Evolutionary conservation across 2,329 filamentous ascomycete genomes (phyloP).

Genomic region (Ophiostoma angusticollis): DNA sequence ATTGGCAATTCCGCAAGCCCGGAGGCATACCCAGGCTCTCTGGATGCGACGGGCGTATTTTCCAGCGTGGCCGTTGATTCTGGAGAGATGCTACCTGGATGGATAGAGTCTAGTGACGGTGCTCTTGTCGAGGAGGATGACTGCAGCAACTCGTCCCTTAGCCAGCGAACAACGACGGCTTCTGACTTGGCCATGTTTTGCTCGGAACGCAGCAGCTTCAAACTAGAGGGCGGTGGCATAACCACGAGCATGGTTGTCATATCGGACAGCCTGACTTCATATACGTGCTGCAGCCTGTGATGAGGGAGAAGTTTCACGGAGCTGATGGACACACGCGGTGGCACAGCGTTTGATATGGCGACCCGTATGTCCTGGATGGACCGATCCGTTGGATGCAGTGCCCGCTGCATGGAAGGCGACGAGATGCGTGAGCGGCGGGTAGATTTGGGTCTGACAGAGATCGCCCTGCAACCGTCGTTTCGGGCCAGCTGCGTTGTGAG

Average conservation of each 20-base stretch:
- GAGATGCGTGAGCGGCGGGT: background rate
- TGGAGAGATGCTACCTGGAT: background rate
- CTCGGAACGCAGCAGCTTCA: constrained; percentile 35
- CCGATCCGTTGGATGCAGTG: constrained; percentile 14
- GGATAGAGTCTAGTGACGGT: background rate
- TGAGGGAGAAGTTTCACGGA: constrained; percentile 22
- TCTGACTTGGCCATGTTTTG: constrained; percentile 31
- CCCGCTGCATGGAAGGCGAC: constrained; percentile 23
- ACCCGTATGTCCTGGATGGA: constrained; percentile 21
- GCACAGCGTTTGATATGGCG: constrained; percentile 21
- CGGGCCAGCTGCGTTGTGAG: constrained; percentile 7
- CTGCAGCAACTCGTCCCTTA: constrained; percentile 17
- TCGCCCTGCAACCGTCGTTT: constrained; percentile 6
- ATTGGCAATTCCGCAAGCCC: background rate
- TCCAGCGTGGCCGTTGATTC: too few relatives aligned
- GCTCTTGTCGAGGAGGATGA: background rate
- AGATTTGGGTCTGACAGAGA: constrained; percentile 10
- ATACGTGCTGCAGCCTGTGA: constrained; percentile 27
- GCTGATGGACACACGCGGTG: constrained; percentile 21
- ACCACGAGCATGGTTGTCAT: constrained; percentile 28
- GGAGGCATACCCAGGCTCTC: background rate
- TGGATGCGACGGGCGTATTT: too few relatives aligned
- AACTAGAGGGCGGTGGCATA: constrained; percentile 28
- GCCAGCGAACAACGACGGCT: constrained; percentile 32
- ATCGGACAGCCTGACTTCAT: constrained; percentile 30